Conservation (phyloP, 2,329 filamentous ascomycete genomes). For the Phaeosphaeria sp. region DNA sequence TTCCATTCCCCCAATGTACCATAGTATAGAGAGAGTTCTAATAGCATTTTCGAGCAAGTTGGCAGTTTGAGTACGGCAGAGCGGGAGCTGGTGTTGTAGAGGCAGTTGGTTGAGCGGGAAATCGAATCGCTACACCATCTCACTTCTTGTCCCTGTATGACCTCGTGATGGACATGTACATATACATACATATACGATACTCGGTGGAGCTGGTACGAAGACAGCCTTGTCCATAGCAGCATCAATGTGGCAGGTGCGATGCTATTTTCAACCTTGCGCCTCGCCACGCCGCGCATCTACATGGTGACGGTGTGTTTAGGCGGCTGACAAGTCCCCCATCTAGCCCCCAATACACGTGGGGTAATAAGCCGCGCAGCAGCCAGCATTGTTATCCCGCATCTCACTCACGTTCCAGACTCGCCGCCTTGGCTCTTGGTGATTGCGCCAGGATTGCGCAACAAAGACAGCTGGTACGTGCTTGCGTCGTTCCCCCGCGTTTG, state of each 20-base stretch:
- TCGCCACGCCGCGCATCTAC: background rate
- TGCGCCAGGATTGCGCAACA: background rate
- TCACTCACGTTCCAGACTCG: background rate
- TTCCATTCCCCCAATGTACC: background rate
- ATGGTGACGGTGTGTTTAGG: background rate
- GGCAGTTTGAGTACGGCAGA: background rate
- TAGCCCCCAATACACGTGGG: background rate
- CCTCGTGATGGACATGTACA: too few species aligned
- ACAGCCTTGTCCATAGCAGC: too few species aligned
- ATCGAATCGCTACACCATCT: too few species aligned
- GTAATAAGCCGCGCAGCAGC: too few species aligned
- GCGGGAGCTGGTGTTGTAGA: background rate
- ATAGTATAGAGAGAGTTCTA: conserved; percentile 1
- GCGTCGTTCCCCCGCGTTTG: background rate
- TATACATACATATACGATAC: too few species aligned
- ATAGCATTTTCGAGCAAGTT: conserved; percentile 1
- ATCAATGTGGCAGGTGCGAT: background rate
- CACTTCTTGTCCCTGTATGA: too few species aligned
- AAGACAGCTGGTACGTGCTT: background rate
- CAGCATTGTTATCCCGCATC: too few species aligned
- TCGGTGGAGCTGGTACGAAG: too few species aligned
- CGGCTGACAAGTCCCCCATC: background rate
- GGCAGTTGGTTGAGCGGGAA: too few species aligned
- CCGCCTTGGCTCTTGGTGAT: background rate
- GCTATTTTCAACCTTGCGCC: background rate